Percentiles rank a stretch among this genome's conserved stretches.
phyloP scores from a whole-genome alignment of 805 yeast genomes.

The Starmerella ratchasimensis region DNA sequence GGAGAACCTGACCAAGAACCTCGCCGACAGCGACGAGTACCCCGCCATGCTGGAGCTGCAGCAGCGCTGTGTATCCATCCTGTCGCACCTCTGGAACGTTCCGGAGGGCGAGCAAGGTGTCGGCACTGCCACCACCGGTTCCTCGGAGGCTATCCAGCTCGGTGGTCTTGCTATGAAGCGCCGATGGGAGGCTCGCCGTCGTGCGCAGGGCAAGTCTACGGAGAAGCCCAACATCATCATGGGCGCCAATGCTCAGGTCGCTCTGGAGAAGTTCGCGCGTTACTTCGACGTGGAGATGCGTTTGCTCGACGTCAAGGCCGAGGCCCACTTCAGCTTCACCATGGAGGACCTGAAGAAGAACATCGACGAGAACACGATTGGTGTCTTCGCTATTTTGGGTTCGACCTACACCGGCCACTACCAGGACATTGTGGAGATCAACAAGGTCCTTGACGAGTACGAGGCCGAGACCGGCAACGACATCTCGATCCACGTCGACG shows the following conservation, averaged over 20 bases:
- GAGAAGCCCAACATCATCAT: constrained; percentile 71
- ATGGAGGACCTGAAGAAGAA: constrained; percentile 42
- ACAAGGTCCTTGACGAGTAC: constrained; percentile 52
- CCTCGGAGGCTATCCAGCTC: constrained; percentile 84
- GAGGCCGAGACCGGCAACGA: constrained; percentile 52
- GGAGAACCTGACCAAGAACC: constrained; percentile 70
- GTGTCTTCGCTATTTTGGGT: constrained; percentile 76
- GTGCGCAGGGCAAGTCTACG: constrained; percentile 43
- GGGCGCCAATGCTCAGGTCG: constrained; percentile 91
- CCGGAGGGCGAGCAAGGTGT: constrained; percentile 39
- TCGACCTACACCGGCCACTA: constrained; percentile 90
- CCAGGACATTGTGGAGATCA: constrained; percentile 55
- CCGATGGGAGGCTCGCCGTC: constrained; percentile 62
- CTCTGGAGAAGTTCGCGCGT: constrained; percentile 84
- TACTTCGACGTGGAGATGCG: constrained; percentile 86
- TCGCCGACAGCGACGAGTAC: constrained; percentile 89
- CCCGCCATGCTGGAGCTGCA: constrained; percentile 73
- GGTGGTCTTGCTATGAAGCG: constrained; percentile 91
- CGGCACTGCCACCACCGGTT: constrained; percentile 89
- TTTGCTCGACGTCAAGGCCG: constrained; percentile 48
- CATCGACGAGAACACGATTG: constrained; percentile 85
- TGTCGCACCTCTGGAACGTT: constrained; percentile 73
- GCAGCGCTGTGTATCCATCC: constrained; percentile 65
- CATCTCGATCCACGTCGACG: constrained; percentile 84
- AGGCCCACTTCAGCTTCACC: constrained; percentile 54